Base-by-base conservation (phyloP, 768 basidiomycete genomes). In the Trametes cubensis region DNA sequence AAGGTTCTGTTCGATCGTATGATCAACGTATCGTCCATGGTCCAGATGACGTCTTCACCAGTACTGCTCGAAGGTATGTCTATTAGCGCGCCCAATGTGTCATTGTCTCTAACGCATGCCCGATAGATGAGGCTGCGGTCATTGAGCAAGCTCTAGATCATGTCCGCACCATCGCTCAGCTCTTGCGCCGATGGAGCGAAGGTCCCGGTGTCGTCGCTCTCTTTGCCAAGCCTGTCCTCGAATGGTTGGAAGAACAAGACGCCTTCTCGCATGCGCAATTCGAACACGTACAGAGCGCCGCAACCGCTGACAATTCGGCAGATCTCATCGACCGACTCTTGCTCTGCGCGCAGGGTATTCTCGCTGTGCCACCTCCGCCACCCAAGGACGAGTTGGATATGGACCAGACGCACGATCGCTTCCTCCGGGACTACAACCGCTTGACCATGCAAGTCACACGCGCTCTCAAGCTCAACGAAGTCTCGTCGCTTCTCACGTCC, bases 321-420 rank as follows among this genome's bases (percentile, higher is more conserved):
- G 34, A 65, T 3, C 69, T 90, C 57, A 82, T 95, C 66, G 83
- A 89, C 65, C 71, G 78, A 0, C 75, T 94, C 49, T 81, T 96
- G 21, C 72, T 91, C 30, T 79, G 79, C 34, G 80, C 88, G 21
- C 94, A 95, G 68, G 75, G 79, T 21, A 68, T 92, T 67, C 75
- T 86, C 15, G 69, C 64, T 13, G 25, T 66, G 5, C 49, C 61
- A 4, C 41, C 56, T 6, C 59, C 70, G 18, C 52, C 28, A 18
- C 15, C 53, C 4, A 61, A 71, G 47, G 59, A 64, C 20, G 60
- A 73, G 38, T 66, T 73, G 39, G 71, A 76, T 52, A 38, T 52
- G 26, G 44, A 55, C 41, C 74, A 71, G 67, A 71, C 68, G 47
- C 60, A 67, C 56, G 83, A 85, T 50, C 76, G 81, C 51, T 89